These are phyloP conservation scores for Byssoonygena ceratinophila DNA, from an alignment of 2,329 filamentous ascomycete species.

Conservation along the genomic window DNA sequence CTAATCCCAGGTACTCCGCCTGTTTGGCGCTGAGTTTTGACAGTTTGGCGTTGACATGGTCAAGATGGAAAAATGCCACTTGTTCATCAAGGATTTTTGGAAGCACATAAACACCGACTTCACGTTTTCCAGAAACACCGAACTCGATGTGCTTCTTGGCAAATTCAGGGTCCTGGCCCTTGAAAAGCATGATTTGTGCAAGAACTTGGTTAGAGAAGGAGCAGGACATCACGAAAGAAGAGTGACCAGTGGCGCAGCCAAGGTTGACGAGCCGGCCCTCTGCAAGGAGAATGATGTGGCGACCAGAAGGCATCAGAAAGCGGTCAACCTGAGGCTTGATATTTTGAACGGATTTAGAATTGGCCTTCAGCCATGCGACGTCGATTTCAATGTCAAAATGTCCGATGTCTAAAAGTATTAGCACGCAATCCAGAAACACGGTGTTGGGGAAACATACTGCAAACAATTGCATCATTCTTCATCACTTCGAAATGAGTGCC, in stretches of 20 bases:
- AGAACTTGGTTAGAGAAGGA: slow-evolving; percentile 99
- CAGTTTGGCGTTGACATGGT: slow-evolving; percentile 89
- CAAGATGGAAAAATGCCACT: slow-evolving; percentile 86
- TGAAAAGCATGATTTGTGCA: slow-evolving; percentile 97
- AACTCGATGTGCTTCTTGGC: slow-evolving; percentile 94
- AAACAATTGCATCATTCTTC: slow-evolving; percentile 96
- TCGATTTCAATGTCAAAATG: slow-evolving; percentile 99
- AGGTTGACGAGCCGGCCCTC: slow-evolving; percentile 99
- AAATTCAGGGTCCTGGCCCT: slow-evolving; percentile 78
- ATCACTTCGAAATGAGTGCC: slow-evolving; percentile 89
- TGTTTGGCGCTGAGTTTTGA: slow-evolving; percentile 74
- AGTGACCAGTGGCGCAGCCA: slow-evolving; percentile 97
- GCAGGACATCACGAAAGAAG: slow-evolving; percentile 99
- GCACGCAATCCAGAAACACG: background rate
- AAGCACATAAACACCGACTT: slow-evolving; percentile 85
- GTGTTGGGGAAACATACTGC: slow-evolving; percentile 54
- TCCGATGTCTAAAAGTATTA: slow-evolving; percentile 61
- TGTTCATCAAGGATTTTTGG: slow-evolving; percentile 99
- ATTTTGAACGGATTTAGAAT: slow-evolving; percentile 85
- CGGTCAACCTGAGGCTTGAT: slow-evolving; percentile 99
- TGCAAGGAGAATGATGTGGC: slow-evolving; percentile 95
- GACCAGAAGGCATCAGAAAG: slow-evolving; percentile 84
- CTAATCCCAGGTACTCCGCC: slow-evolving; percentile 87
- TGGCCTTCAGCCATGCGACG: slow-evolving; percentile 98
- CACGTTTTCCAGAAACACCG: slow-evolving; percentile 80